Conservation (phyloP, 257 asterid genomes). For the Voacanga thouarsii region DNA sequence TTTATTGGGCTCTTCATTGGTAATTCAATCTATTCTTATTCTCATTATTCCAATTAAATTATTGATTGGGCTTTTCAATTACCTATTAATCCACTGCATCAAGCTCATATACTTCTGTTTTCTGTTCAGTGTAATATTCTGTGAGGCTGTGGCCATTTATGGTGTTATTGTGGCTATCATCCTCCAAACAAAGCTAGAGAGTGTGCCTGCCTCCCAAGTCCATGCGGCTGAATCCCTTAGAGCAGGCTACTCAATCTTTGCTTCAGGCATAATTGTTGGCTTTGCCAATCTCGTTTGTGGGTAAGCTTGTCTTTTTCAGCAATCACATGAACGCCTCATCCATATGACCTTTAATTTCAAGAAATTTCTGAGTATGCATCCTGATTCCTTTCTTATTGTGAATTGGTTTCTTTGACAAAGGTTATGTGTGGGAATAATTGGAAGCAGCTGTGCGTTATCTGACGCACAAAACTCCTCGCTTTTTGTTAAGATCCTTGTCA, state of each 20-base stretch:
- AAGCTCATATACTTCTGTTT: conserved; percentile 1
- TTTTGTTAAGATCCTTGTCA: conserved; percentile 93
- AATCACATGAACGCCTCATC: neutral
- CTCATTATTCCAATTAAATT: neutral
- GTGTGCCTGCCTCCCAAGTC: conserved; percentile 68
- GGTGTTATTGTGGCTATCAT: conserved; percentile 99
- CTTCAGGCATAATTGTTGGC: conserved; percentile 96
- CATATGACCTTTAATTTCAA: neutral
- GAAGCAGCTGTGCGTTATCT: conserved; percentile 98
- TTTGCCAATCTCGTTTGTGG: conserved; percentile 98
- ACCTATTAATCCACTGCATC: neutral
- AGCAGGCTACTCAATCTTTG: conserved; percentile 98
- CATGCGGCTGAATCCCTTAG: conserved; percentile 85
- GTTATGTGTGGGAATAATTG: conserved; percentile 93
- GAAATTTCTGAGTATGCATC: neutral
- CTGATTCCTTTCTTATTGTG: conserved; percentile 9
- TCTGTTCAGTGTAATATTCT: conserved; percentile 78
- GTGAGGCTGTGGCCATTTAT: conserved; percentile 98
- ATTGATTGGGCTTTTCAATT: neutral
- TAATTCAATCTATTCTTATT: neutral
- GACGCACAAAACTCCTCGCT: conserved; percentile 98
- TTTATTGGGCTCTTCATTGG: no score
- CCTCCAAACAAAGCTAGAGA: conserved; percentile 97
- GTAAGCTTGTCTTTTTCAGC: conserved; percentile 40
- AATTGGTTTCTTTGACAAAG: conserved; percentile 34